Evolutionary conservation across 305 asterid genomes (phyloP).

Genomic region (Fraxinus dipetala): DNA sequence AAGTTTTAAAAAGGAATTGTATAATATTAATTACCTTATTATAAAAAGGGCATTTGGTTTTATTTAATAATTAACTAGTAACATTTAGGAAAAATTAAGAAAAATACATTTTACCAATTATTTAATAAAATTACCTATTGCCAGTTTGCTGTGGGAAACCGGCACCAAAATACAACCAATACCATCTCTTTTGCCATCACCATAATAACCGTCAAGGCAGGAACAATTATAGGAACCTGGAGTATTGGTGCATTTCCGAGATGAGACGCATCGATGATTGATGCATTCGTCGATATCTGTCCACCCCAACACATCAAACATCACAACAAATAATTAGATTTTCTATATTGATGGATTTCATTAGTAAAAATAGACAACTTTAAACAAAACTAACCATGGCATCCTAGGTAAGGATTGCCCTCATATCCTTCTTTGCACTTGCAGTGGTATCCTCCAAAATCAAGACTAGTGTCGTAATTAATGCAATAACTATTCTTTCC

Average conservation of each 20-base stretch:
- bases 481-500: neutral
- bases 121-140: neutral
- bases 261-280: neutral
- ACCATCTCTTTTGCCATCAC: neutral
- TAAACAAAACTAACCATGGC: neutral
- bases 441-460: neutral
- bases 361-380: neutral
- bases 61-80: too few species aligned
- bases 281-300: neutral
- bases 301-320: neutral
- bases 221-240: neutral
- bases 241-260: neutral
- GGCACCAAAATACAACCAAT: neutral
- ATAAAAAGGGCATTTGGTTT: neutral
- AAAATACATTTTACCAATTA: neutral
- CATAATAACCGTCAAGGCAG: neutral
- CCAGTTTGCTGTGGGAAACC: neutral
- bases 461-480: neutral
- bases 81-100: neutral
- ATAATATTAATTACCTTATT: neutral
- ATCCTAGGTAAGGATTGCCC: neutral
- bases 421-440: neutral
- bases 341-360: neutral
- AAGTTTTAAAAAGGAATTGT: neutral
- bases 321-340: neutral